Evolutionary conservation across 352 stramenopile genomes (phyloP), one percentile per base, ranked within the genome.

Genomic region (Phytophthora meadii): DNA sequence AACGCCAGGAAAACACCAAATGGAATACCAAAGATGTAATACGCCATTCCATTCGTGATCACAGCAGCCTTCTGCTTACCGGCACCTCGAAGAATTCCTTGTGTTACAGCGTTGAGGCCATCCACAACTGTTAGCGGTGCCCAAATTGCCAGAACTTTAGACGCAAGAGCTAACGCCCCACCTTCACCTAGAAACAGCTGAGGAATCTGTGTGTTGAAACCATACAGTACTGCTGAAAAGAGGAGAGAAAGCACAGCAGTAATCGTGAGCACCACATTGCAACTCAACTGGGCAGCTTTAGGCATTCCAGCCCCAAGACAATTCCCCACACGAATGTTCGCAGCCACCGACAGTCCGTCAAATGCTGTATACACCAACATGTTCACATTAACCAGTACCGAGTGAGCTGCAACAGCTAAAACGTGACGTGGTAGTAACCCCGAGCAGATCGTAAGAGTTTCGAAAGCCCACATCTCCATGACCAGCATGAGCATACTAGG

Each of bases 11-110:
- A 39, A 8, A 79, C 77, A 0, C 75, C 86, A 0, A 91, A 5
- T 0, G 88, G 85, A 27, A 96, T 68, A 9, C 88, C 86, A 5
- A 89, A 72, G 0, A 72, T 53, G 52, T 93, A 96, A 54, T 90
- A 94, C 0, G 81, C 84, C 19, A 88, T 54, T 8, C 81, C 73
- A 49, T 90, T 92, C 11, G 78, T 69, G 25, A 73, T 56, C 0
- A 79, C 79, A 1, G 72, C 77, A 22, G 82, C 64, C 4, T 70
- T 73, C 34, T 94, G 87, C n/a, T 77, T 64, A 2, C 87, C 87
- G 12, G 74, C 81, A 34, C 74, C 82, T 12, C 82, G 80, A 61
- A 91, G 87, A 27, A 92, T 74, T 11, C 82, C 86, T 54, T 91
- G 81, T 10, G 71, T 73, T 36, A 86, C 68, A 47, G 67, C 62